Evolutionary conservation across 345 rosid species (phyloP), one percentile per base, ranked within the genome.

Genomic region (Syzygium oleosum): DNA sequence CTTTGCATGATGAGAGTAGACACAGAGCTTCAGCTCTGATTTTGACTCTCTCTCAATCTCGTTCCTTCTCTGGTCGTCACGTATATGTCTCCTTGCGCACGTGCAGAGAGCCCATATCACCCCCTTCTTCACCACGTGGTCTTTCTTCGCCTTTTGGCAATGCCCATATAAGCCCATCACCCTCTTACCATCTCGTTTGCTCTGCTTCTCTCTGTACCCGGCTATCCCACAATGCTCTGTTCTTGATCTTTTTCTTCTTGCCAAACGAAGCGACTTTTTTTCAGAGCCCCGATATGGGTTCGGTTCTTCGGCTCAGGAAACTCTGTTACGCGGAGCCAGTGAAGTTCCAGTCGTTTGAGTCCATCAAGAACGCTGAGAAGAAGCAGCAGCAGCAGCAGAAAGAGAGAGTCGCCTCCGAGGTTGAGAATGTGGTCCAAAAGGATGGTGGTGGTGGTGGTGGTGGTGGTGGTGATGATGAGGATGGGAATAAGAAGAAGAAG

Each of bases 221-320:
- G 49, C 80, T 22, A 73, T 17, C 49, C 49, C 14, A 10, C 80
- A 25, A 25, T 85, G 68, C 63, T 55, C 29, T 55, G 58, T 52
- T 34, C 85, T 84, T 84, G 85, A 52, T 46, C 38, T 31, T 52
- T 49, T 51, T 27, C 55, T 49, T 25, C 38, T 51, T 25, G 7
- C 52, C 54, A 14, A 84, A 84, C 51, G 55, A 10, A 84, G 85
- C 55, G 8, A 46, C 51, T 52, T 84, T 34, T 51, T 13, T 84
- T 27, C 38, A 55, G 29, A 14, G 38, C 17, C 31, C 55, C 14
- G 21, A 53, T 43, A 94, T 93, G 98, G 91, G 92, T 89, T 88
- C 92, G 29, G 49, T 92, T 77, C 96, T 92, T 58, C 90, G 96
- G 85, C 89, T 94, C 87, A 87, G 98, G 73, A 95, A 93, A 84